Evolutionary conservation across 257 asterid genomes (phyloP).

Genomic region (Jacaranda mimosifolia): DNA sequence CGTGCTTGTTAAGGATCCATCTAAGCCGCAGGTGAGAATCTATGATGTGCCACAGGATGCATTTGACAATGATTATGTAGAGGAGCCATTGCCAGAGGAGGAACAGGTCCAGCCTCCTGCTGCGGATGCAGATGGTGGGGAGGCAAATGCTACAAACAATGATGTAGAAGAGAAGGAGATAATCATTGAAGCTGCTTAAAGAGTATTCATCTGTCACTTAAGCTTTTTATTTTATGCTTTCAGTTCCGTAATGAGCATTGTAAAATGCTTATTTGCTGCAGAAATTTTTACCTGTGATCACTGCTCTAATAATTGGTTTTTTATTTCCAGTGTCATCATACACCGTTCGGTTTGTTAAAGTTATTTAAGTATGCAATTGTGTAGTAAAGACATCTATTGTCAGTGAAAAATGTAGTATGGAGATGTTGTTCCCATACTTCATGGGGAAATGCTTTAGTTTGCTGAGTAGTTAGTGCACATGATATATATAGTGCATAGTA

Average conservation of each 20-base stretch:
- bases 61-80: conserved; percentile 94
- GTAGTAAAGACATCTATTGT: not conserved
- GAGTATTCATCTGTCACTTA: conserved; percentile 36
- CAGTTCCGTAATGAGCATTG: not conserved
- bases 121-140: conserved; percentile 68
- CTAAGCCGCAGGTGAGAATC: conserved; percentile 93
- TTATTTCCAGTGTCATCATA: too few species aligned
- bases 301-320: not conserved
- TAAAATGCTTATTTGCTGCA: not conserved
- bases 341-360: too few species aligned
- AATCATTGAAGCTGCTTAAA: conserved; percentile 55
- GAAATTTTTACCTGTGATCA: not conserved
- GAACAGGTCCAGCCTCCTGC: conserved; percentile 98
- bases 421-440: not conserved
- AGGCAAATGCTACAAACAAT: conserved; percentile 50
- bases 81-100: conserved; percentile 97
- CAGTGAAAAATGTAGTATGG: not conserved
- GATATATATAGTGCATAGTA: too few species aligned
- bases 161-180: conserved; percentile 61
- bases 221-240: not conserved
- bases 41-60: conserved; percentile 99
- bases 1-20: conserved; percentile 96
- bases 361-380: not conserved
- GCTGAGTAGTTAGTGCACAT: too few species aligned
- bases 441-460: too few species aligned